Evolutionary conservation across 2,329 filamentous ascomycete genomes (phyloP).

Genomic region (Phyllosticta citriasiana): DNA sequence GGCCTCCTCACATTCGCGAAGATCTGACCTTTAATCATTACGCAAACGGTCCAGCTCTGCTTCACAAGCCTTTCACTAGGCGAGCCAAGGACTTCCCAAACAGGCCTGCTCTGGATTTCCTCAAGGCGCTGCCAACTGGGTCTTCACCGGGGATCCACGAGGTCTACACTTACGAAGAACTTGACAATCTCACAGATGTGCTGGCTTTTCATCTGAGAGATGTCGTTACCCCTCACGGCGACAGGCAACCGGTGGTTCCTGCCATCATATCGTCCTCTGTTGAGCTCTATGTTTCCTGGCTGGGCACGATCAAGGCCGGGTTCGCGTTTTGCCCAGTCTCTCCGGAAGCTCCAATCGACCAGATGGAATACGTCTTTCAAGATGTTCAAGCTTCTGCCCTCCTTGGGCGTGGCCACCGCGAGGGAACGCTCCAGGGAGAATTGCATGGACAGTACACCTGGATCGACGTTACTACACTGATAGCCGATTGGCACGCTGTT

Average conservation of each 20-base stretch:
- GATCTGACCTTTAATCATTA: neutral
- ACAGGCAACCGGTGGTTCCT: neutral
- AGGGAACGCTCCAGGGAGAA: slow-evolving; percentile 19
- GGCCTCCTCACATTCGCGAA: slow-evolving; percentile 2
- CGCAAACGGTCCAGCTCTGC: neutral
- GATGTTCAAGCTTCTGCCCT: slow-evolving; percentile 6
- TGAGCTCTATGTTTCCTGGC: slow-evolving; percentile 60
- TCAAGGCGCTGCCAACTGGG: neutral
- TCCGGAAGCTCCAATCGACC: slow-evolving; percentile 54
- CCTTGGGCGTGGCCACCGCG: neutral
- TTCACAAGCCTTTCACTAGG: slow-evolving; percentile 1
- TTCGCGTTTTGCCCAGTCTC: slow-evolving; percentile 73
- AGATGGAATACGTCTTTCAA: slow-evolving; percentile 25
- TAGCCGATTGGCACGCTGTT: neutral
- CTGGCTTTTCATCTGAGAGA: neutral
- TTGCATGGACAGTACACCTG: slow-evolving; percentile 12
- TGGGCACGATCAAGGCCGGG: slow-evolving; percentile 65
- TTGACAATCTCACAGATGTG: slow-evolving; percentile 7
- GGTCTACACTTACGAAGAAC: slow-evolving; percentile 1
- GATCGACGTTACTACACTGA: slow-evolving; percentile 3
- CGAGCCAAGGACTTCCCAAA: slow-evolving; percentile 2
- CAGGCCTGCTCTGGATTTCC: slow-evolving; percentile 6
- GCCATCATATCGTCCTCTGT: slow-evolving; percentile 35
- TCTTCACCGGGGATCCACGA: slow-evolving; percentile 1
- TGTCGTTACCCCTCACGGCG: neutral